Base-by-base conservation (phyloP, 2,329 filamentous ascomycete genomes). In the Simplicillium aogashimaense region DNA sequence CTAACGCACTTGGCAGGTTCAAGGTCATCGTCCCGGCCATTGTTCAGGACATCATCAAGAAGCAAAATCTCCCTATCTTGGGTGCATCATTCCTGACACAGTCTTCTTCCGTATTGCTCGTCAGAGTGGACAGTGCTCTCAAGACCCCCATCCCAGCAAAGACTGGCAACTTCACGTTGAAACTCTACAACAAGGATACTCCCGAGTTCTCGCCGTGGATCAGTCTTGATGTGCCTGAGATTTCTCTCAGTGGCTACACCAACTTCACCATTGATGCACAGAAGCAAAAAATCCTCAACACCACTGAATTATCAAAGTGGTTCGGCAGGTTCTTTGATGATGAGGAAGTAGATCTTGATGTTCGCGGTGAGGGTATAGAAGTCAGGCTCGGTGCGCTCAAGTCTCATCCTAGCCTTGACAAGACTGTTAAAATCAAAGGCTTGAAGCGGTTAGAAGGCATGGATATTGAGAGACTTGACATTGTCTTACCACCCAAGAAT, bases 11-110 rank as follows among this genome's bases (percentile, higher is more conserved):
- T 15, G n/a, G 17, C 2, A 15, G 68, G 15, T 71, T 71, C 52
- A 53, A 61, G 17, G 56, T 68, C 15, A 63, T 66, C 7, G 57
- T 71, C 28, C 68, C 67, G 1, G 60, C 59, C n/a, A 61, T 70
- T 18, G 59, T 66, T 2, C 65, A 68, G 43, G 48, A 52, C 17
- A 63, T 70, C n/a, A 58, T 72, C 41, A 55, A 64, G 16, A 47
- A 57, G n/a, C 62, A 67, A 15, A 45, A 55, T 7, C 50, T 72
- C 12, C 58, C 63, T 1, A 50, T 72, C 7, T 42, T 50, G 1
- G 48, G 54, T 2, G 65, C 62, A 18, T 45, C 53, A n/a, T 47
- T 68, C 33, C 45, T 54, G 20, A 56, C 54, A 1, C 13, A 64
- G 3, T 25, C 58, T 59, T 2, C 51, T 60, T 18, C 50, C 46